These are phyloP conservation scores for Eimeria zaria DNA, from an alignment of 169 alveolate genomes.

Conservation along the genomic window DNA sequence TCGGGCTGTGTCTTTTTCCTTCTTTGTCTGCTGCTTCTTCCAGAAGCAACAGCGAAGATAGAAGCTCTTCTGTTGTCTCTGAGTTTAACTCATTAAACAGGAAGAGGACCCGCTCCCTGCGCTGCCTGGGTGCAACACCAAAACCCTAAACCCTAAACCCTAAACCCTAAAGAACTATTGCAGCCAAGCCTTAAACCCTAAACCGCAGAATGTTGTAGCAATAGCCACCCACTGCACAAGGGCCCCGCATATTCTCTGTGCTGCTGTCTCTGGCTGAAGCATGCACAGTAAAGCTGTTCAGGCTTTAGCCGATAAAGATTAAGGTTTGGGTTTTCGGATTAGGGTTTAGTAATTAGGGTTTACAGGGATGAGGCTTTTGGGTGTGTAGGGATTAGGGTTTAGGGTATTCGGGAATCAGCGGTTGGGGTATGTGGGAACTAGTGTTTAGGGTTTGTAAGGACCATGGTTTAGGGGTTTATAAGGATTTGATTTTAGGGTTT, in stretches of 20 bases:
- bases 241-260: neutral
- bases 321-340: neutral
- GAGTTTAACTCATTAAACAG: neutral
- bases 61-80: neutral
- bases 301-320: neutral
- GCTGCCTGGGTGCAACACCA: neutral
- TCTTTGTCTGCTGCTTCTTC: conserved; percentile 17
- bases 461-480: neutral
- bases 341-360: neutral
- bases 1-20: neutral
- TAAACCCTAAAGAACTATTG: conserved; percentile 13
- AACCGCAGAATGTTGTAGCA: no score
- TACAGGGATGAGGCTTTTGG: neutral
- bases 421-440: neutral
- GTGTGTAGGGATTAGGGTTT: neutral
- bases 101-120: neutral
- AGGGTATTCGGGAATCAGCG: neutral
- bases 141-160: conserved; percentile 24
- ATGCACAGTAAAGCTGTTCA: neutral
- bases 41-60: conserved; percentile 13
- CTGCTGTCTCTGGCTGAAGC: neutral
- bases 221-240: neutral
- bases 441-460: neutral
- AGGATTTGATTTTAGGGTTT: no score
- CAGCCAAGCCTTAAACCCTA: conserved; percentile 45